Evolutionary conservation across 352 stramenopile genomes (phyloP), one percentile per base, ranked within the genome.

Genomic region (Phytophthora pluvialis): DNA sequence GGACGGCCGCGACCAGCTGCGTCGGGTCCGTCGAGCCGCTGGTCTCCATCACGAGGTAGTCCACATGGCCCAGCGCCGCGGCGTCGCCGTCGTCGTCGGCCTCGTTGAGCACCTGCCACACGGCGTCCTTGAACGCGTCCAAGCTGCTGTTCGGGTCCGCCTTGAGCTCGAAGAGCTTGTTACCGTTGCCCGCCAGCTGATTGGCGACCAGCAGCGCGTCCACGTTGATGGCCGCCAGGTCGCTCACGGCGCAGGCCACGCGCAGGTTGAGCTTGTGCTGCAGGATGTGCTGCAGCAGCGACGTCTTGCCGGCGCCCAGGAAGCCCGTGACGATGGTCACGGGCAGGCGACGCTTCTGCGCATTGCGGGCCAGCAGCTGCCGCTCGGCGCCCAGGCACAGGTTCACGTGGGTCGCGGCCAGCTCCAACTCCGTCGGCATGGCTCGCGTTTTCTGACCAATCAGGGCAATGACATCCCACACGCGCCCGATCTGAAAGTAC

Each of bases 1-100:
- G 78, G 36, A 93, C 79, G 0, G 82, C 78, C 0, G 75, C 69
- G 18, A 94, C 77, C 40, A 94, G 64, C 43, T 79, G 75, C 56
- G 77, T 88, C 18, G 86, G 86, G 53, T 94, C 84, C 15, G 80
- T 86, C 28, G 83, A 88, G 56, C 83, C 81, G 52, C 84, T 93
- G 12, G 84, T 93, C 67, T 93, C 84, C 54, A 93, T 81, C 0
- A 90, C 75, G 13, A 91, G 69, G 62, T 91, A 93, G 68, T 93
- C 84, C n/a, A 90, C 83, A 61, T 88, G 53, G 42, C 81, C 60
- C 15, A 88, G 62, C 33, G 77, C 73, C 13, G 45, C 29, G 3
- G 36, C 36, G 12, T 65, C 49, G 21, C 70, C 63, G 31, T 72
- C 68, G n/a, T n/a, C n/a, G n/a, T n/a, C n/a, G n/a, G n/a, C n/a